A percentile compares a stretch with the other conserved stretches of the same genome.
Evolutionary conservation across 140 eudicot species (phyloP).

Genomic region (Erigeron philadelphicus): DNA sequence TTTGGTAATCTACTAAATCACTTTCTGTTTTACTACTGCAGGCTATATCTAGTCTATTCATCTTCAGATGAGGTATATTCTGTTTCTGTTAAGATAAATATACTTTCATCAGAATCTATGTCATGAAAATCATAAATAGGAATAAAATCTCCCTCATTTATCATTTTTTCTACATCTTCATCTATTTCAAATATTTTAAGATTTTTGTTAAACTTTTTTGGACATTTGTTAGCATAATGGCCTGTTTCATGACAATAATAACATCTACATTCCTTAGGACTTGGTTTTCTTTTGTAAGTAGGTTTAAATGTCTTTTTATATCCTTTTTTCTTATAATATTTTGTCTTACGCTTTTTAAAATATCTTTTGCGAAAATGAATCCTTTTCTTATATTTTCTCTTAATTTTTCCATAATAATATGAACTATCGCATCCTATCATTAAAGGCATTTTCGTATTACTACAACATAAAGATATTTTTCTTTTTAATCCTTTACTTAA

Average conservation of each 20-base stretch:
- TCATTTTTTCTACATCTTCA: background rate
- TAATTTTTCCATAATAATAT: conserved; percentile 9
- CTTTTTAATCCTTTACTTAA: background rate
- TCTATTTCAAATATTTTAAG: background rate
- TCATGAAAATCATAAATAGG: background rate
- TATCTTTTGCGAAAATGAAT: background rate
- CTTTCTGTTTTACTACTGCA: background rate
- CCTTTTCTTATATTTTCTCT: background rate
- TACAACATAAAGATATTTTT: background rate
- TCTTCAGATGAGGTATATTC: background rate
- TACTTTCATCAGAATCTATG: background rate
- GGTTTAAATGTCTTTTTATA: background rate
- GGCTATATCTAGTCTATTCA: background rate
- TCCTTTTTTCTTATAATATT: conserved; percentile 10
- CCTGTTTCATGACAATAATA: background rate
- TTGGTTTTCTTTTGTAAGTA: background rate
- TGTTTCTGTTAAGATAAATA: background rate
- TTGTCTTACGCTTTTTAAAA: background rate
- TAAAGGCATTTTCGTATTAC: background rate
- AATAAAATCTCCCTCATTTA: background rate
- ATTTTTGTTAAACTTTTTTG: background rate
- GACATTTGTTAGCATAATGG: background rate
- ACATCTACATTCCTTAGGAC: background rate
- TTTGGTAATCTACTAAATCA: background rate
- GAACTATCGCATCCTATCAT: conserved; percentile 2